A percentile compares a stretch with the other conserved stretches of the same genome.
phyloP scores from a whole-genome alignment of 2,329 filamentous ascomycete species.

The Aspergillus pseudoterreus region DNA sequence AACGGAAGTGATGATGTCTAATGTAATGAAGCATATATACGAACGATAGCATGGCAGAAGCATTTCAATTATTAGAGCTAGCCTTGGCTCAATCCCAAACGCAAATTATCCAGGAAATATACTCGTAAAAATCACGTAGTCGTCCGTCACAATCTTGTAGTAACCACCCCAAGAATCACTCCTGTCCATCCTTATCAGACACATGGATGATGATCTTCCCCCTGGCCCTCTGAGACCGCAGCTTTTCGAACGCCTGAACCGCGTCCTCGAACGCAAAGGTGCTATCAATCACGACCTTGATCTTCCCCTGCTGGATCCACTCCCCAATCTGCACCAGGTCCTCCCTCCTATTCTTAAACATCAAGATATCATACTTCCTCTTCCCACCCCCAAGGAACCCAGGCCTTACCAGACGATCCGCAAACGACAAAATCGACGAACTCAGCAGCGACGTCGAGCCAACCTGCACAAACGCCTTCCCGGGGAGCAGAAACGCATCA shows the following conservation, averaged over 20 bases:
- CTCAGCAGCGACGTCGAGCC: slow-evolving; percentile 36
- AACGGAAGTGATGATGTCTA: slow-evolving; percentile 1
- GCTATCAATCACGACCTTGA: slow-evolving; percentile 56
- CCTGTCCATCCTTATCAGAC: slow-evolving; percentile 11
- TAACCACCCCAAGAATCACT: neutral
- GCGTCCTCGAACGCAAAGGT: slow-evolving; percentile 55
- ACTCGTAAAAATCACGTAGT: neutral
- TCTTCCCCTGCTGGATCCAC: slow-evolving; percentile 57
- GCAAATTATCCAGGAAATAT: too few species aligned
- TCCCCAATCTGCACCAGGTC: slow-evolving; percentile 49
- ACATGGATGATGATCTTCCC: slow-evolving; percentile 58
- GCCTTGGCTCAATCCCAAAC: too few species aligned
- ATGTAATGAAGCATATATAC: too few species aligned
- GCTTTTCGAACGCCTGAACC: slow-evolving; percentile 54
- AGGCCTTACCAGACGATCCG: slow-evolving; percentile 42
- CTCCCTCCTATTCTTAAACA: slow-evolving; percentile 36
- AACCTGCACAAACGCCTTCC: slow-evolving; percentile 53
- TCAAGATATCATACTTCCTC: slow-evolving; percentile 33
- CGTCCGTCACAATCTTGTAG: neutral
- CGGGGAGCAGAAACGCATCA: slow-evolving; percentile 48
- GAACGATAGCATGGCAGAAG: too few species aligned
- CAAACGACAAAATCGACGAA: slow-evolving; percentile 11
- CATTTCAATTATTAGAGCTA: too few species aligned
- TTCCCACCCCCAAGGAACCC: slow-evolving; percentile 50
- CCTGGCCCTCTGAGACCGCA: slow-evolving; percentile 53